Conservation (phyloP, 345 rosid genomes). For the Dovyalis caffra region DNA sequence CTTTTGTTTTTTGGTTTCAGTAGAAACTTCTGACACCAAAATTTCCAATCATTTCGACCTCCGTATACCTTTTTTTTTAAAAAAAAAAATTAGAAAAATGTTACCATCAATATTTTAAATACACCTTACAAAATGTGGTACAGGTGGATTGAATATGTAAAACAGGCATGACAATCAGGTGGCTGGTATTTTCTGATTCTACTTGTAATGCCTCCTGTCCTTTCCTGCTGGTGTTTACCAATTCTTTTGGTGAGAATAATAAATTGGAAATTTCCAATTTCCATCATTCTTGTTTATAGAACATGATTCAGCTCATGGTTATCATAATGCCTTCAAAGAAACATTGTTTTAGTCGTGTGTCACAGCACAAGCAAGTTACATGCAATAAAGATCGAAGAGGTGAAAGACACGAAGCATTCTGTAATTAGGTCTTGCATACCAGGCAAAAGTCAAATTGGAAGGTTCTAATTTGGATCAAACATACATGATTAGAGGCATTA, state of each 20-base stretch:
- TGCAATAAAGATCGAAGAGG: too few relatives aligned
- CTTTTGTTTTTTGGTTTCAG: not conserved
- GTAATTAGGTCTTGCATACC: too few relatives aligned
- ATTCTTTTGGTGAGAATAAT: conserved; percentile 11
- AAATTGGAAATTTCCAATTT: conserved; percentile 4
- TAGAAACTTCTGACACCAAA: not conserved
- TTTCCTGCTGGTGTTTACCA: conserved; percentile 8
- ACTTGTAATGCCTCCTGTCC: conserved; percentile 1
- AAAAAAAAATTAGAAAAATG: conserved; percentile 12
- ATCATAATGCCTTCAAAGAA: too few relatives aligned
- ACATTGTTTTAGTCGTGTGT: too few relatives aligned
- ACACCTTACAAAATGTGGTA: not conserved
- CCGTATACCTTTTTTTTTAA: not conserved
- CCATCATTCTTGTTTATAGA: not conserved
- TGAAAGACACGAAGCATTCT: too few relatives aligned
- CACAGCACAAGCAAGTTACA: too few relatives aligned
- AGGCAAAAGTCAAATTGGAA: not conserved
- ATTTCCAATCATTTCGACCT: not conserved
- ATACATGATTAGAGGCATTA: not conserved
- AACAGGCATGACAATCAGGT: conserved; percentile 13
- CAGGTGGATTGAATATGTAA: conserved; percentile 1
- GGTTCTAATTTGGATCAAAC: conserved; percentile 14
- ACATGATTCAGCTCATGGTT: too few relatives aligned
- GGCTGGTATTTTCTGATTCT: conserved; percentile 2
- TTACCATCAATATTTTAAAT: conserved; percentile 6